phyloP scores from a whole-genome alignment of 2,329 filamentous ascomycete genomes.

The Aphanocladium album region DNA sequence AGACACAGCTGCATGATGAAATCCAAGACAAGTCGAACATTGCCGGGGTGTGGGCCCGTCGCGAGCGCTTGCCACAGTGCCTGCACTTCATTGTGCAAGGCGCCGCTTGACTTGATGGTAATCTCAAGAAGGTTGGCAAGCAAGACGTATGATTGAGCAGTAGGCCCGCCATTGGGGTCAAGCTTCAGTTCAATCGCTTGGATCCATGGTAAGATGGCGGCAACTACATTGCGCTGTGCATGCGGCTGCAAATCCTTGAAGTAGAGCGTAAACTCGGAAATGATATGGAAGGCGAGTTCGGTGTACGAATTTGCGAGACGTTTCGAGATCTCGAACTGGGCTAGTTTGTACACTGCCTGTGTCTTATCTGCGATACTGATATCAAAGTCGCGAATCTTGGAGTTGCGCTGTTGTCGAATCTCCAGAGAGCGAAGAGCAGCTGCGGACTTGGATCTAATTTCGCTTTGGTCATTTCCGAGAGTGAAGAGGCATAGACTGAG shows the following conservation, averaged over 20 bases:
- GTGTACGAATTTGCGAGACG: constrained; percentile 82
- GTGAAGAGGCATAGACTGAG: constrained; percentile 86
- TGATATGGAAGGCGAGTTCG: constrained; percentile 86
- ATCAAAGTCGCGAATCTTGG: constrained; percentile 93
- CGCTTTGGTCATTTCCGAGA: constrained; percentile 83
- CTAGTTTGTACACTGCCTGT: constrained; percentile 93
- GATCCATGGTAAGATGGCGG: constrained; percentile 92
- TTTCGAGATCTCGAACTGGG: constrained; percentile 94
- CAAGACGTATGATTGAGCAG: constrained; percentile 87
- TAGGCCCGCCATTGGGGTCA: constrained; percentile 86
- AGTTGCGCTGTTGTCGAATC: constrained; percentile 70
- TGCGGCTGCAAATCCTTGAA: constrained; percentile 82
- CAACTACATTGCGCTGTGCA: constrained; percentile 88
- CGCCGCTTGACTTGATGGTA: constrained; percentile 84
- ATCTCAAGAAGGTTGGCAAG: constrained; percentile 94
- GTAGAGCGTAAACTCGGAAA: constrained; percentile 90
- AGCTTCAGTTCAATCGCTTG: constrained; percentile 89
- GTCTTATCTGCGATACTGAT: constrained; percentile 99
- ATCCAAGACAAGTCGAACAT: constrained; percentile 89
- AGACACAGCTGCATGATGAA: constrained; percentile 94
- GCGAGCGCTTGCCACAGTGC: constrained; percentile 95
- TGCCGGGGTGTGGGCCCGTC: constrained; percentile 85
- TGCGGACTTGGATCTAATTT: constrained; percentile 83
- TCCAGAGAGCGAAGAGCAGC: constrained; percentile 76
- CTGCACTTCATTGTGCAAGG: constrained; percentile 92